These are phyloP conservation scores for Trametes villosa DNA, from an alignment of 768 basidiomycete species.

Conservation along the genomic window DNA sequence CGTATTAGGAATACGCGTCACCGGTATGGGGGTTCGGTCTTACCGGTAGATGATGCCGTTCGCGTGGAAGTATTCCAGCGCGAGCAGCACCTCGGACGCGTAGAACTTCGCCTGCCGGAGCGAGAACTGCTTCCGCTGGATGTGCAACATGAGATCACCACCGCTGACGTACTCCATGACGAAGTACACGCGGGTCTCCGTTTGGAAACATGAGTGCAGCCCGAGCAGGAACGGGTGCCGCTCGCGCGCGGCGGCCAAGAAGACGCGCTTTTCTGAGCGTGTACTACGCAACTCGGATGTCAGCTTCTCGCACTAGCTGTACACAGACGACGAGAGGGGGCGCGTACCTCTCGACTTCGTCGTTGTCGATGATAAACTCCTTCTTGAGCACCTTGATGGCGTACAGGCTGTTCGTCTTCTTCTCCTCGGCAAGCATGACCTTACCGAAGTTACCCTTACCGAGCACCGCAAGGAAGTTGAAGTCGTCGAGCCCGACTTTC, in stretches of 20 bases:
- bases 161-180: constrained; percentile 99
- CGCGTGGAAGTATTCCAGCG: constrained; percentile 96
- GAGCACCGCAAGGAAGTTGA: constrained; percentile 97
- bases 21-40: background rate
- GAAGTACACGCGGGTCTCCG: constrained; percentile 98
- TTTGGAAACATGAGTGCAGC: constrained; percentile 99
- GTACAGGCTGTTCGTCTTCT: constrained; percentile 83
- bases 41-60: constrained; percentile 99
- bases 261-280: constrained; percentile 98
- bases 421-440: constrained; percentile 99
- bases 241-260: constrained; percentile 94
- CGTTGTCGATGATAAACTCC: constrained; percentile 99
- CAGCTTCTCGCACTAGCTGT: background rate
- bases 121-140: constrained; percentile 98
- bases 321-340: background rate
- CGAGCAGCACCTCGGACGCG: constrained; percentile 93
- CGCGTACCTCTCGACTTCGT: constrained; percentile 95
- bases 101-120: constrained; percentile 99
- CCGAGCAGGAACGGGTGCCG: constrained; percentile 97
- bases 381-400: constrained; percentile 99
- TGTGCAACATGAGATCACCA: constrained; percentile 99
- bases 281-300: constrained; percentile 57
- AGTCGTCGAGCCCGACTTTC: constrained; percentile 96
- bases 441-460: constrained; percentile 99
- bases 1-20: background rate